Percentiles rank a stretch among this genome's conserved stretches.
These are phyloP conservation scores for Candida sojae DNA, from an alignment of 1,139 yeast genomes.

Conservation along the genomic window DNA sequence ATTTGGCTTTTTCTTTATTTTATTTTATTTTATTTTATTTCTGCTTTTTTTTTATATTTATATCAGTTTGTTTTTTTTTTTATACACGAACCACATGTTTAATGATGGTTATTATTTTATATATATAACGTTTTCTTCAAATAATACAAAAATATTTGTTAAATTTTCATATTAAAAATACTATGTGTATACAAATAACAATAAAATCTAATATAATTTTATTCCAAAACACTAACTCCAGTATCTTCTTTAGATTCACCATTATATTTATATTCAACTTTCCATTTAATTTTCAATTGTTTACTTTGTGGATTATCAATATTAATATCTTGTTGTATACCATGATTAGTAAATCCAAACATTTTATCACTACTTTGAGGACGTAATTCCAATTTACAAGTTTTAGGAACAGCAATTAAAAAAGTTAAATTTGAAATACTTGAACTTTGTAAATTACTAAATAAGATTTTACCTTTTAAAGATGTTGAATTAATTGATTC, in stretches of 20 bases:
- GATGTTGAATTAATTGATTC: constrained; percentile 37
- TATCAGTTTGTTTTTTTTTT: constrained; percentile 2
- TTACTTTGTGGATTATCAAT: constrained; percentile 54
- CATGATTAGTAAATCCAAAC: constrained; percentile 51
- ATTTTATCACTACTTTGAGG: constrained; percentile 68
- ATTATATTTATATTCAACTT: constrained; percentile 56
- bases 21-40: background rate
- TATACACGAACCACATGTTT: background rate
- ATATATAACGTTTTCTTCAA: background rate
- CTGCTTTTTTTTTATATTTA: constrained; percentile 4
- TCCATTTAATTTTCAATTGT: constrained; percentile 79
- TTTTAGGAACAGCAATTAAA: constrained; percentile 81
- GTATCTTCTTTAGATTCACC: constrained; percentile 54
- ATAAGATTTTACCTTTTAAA: constrained; percentile 44
- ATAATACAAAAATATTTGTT: no score
- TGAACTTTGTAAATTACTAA: constrained; percentile 40
- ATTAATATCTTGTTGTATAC: constrained; percentile 60
- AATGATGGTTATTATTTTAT: background rate
- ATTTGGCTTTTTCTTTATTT: background rate
- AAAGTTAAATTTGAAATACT: constrained; percentile 54
- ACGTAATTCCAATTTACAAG: constrained; percentile 61
- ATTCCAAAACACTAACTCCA: constrained; percentile 47
- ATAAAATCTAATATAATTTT: background rate
- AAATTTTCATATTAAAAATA: background rate
- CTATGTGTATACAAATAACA: background rate